A percentile compares a stretch with the other conserved stretches of the same genome.
Evolutionary conservation across 768 basidiomycete genomes (phyloP).

Genomic region (Lactifluus echinatus): DNA sequence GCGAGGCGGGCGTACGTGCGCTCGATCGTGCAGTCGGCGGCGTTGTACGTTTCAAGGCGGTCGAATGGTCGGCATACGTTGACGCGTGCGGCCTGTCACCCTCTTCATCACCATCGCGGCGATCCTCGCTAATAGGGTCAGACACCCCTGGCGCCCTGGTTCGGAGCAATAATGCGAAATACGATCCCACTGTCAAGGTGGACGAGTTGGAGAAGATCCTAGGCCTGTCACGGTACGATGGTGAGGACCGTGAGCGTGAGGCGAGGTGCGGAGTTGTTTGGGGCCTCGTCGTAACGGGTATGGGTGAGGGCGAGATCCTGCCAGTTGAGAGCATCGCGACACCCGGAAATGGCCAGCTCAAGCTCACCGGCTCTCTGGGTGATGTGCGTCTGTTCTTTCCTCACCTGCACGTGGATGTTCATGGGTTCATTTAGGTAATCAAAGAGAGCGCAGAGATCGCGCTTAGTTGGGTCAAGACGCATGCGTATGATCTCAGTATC

Average conservation of each 20-base stretch:
- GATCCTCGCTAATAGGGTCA: not conserved
- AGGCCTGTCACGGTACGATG: slow-evolving; percentile 73
- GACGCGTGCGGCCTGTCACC: slow-evolving; percentile 29
- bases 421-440: slow-evolving; percentile 49
- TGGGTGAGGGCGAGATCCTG: slow-evolving; percentile 77
- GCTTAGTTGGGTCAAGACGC: slow-evolving; percentile 85
- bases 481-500: slow-evolving; percentile 73
- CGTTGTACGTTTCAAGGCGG: slow-evolving; percentile 87
- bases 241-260: slow-evolving; percentile 69
- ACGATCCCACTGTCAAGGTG: slow-evolving; percentile 52
- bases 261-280: slow-evolving; percentile 71
- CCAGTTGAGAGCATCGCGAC: slow-evolving; percentile 78
- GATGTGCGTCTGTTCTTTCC: slow-evolving; percentile 38
- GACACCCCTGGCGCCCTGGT: not conserved
- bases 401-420: not conserved
- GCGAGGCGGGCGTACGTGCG: slow-evolving; percentile 89
- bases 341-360: slow-evolving; percentile 66
- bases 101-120: slow-evolving; percentile 13
- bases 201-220: slow-evolving; percentile 77
- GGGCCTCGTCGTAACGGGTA: slow-evolving; percentile 81
- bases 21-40: slow-evolving; percentile 81
- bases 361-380: slow-evolving; percentile 77
- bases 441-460: slow-evolving; percentile 88
- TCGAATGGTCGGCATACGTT: slow-evolving; percentile 74
- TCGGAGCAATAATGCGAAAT: slow-evolving; percentile 25